phyloP scores from a whole-genome alignment of 2,329 filamentous ascomycete genomes.

The Coniochaeta sp. region DNA sequence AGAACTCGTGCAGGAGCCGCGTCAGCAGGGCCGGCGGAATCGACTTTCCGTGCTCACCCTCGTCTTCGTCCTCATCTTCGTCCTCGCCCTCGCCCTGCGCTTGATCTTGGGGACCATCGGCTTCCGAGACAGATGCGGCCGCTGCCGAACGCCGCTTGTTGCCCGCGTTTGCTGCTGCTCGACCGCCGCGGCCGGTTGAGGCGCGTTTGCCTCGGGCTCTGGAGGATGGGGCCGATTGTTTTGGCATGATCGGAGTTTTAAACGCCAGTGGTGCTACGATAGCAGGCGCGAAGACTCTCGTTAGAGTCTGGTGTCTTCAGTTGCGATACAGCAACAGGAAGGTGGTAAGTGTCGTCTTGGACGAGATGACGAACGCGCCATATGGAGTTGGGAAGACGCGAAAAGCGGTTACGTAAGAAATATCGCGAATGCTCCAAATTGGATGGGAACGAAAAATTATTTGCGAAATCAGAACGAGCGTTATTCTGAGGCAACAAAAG shows the following conservation, averaged over 20 bases:
- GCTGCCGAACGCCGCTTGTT: slow-evolving; percentile 14
- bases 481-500: too few species aligned
- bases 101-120: slow-evolving; percentile 16
- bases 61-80: slow-evolving; percentile 26
- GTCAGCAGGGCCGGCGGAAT: slow-evolving; percentile 72
- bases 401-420: neutral
- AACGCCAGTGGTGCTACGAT: neutral
- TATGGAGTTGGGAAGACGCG: neutral
- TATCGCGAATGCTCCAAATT: neutral
- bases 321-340: neutral
- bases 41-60: slow-evolving; percentile 28
- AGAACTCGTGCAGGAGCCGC: slow-evolving; percentile 71
- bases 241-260: slow-evolving; percentile 29
- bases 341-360: neutral
- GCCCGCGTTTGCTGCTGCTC: slow-evolving; percentile 5
- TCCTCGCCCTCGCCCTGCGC: slow-evolving; percentile 10
- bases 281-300: neutral
- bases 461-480: too few species aligned
- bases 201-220: neutral
- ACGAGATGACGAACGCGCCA: neutral
- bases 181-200: slow-evolving; percentile 2
- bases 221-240: slow-evolving; percentile 21
- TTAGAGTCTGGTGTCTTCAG: neutral
- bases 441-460: too few species aligned
- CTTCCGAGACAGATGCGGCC: slow-evolving; percentile 15